Evolutionary conservation across 352 stramenopile species (phyloP).

Genomic region (Thraustotheca clavata): DNA sequence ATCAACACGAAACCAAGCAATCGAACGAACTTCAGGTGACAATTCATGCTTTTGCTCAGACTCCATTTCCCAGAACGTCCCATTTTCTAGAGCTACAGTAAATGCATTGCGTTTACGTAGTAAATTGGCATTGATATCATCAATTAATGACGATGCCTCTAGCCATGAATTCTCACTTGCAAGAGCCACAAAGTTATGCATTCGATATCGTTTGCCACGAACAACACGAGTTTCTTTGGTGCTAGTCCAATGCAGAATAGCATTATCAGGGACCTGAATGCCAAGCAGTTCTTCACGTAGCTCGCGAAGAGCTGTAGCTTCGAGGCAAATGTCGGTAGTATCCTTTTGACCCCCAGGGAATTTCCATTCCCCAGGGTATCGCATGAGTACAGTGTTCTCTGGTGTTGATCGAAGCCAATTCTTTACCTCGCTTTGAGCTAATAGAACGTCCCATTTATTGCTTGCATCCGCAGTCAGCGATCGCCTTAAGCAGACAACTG

Average conservation of each 20-base stretch:
- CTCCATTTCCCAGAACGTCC: slow-evolving; percentile 34
- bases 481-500: slow-evolving; percentile 28
- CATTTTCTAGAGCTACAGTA: slow-evolving; percentile 24
- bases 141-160: slow-evolving; percentile 20
- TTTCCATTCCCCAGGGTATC: slow-evolving; percentile 62
- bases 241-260: slow-evolving; percentile 30
- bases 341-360: slow-evolving; percentile 47
- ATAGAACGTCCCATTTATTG: slow-evolving; percentile 42
- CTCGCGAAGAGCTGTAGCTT: slow-evolving; percentile 37
- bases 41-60: slow-evolving; percentile 35
- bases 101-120: slow-evolving; percentile 34
- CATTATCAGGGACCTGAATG: slow-evolving; percentile 18
- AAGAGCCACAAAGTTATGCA: slow-evolving; percentile 65
- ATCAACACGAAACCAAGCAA: slow-evolving; percentile 50
- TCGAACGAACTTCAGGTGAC: slow-evolving; percentile 42
- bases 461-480: slow-evolving; percentile 4
- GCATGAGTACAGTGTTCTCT: slow-evolving; percentile 37
- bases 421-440: slow-evolving; percentile 53
- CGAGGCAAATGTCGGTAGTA: slow-evolving; percentile 28
- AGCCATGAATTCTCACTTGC: slow-evolving; percentile 50
- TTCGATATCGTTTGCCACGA: slow-evolving; percentile 36
- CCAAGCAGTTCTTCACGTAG: slow-evolving; percentile 51
- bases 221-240: slow-evolving; percentile 42
- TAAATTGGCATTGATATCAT: slow-evolving; percentile 36
- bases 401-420: slow-evolving; percentile 51